phyloP scores from a whole-genome alignment of 2,329 filamentous ascomycete species.

The Sporothrix brunneoviolacea region DNA sequence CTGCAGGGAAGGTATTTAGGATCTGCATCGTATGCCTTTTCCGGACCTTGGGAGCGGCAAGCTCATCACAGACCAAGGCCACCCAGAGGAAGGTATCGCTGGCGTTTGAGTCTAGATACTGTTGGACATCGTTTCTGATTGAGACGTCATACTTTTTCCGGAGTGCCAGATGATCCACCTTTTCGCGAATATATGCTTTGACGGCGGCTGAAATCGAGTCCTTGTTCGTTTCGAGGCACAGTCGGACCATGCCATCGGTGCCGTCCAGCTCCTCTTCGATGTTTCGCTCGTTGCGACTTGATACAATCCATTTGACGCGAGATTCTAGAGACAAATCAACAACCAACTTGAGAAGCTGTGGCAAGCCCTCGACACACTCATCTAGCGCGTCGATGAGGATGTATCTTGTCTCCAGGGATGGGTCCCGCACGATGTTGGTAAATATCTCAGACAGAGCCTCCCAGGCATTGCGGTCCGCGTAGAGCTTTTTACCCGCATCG shows the following conservation, averaged over 20 bases:
- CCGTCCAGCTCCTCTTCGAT: constrained; percentile 29
- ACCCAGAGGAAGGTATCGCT: constrained; percentile 40
- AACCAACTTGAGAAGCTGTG: too few relatives aligned
- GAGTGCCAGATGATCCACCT: constrained; percentile 25
- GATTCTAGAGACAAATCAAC: too few relatives aligned
- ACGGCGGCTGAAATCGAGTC: constrained; percentile 26
- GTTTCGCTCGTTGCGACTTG: constrained; percentile 20
- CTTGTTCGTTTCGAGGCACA: constrained; percentile 33
- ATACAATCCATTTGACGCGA: too few relatives aligned
- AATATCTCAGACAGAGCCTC: too few relatives aligned
- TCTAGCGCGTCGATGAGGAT: too few relatives aligned
- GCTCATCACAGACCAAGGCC: constrained; percentile 31
- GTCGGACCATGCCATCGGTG: constrained; percentile 19
- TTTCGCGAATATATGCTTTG: constrained; percentile 29
- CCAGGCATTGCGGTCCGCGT: too few relatives aligned
- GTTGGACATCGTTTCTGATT: constrained; percentile 16
- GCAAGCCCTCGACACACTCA: too few relatives aligned
- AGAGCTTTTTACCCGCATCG: too few relatives aligned
- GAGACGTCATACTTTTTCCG: constrained; percentile 22
- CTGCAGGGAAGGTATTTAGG: constrained; percentile 26
- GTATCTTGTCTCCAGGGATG: too few relatives aligned
- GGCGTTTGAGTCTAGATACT: constrained; percentile 26
- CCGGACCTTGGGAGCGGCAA: constrained; percentile 22
- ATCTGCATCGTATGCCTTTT: constrained; percentile 17
- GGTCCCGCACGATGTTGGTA: too few relatives aligned